Percentiles rank a stretch among this genome's conserved stretches.
phyloP scores from a whole-genome alignment of 257 asterid genomes.

The Leonotis leonurus region DNA sequence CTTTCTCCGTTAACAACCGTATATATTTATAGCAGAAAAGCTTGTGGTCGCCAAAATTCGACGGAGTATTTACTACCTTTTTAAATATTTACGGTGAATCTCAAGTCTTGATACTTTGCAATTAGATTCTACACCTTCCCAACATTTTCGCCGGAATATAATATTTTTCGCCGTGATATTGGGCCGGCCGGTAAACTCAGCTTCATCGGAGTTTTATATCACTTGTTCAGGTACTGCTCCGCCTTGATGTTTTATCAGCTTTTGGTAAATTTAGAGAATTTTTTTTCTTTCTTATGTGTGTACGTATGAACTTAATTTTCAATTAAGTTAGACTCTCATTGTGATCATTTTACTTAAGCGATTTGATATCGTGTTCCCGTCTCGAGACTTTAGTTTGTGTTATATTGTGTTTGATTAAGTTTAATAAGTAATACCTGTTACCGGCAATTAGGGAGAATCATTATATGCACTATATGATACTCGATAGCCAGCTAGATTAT shows the following conservation, averaged over 20 bases:
- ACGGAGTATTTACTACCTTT: background rate
- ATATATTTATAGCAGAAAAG: slow-evolving; percentile 9
- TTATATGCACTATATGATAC: background rate
- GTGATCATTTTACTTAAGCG: background rate
- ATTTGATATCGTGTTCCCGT: background rate
- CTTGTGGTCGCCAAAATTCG: slow-evolving; percentile 37
- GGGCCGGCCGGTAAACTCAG: background rate
- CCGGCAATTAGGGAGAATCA: background rate
- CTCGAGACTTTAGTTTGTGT: background rate
- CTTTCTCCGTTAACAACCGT: slow-evolving; percentile 5
- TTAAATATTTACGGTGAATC: slow-evolving; percentile 3
- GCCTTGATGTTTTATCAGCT: background rate
- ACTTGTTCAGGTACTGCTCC: slow-evolving; percentile 13
- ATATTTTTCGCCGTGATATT: background rate
- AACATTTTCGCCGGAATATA: slow-evolving; percentile 17
- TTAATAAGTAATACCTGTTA: background rate
- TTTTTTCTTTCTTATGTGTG: background rate
- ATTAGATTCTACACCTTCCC: slow-evolving; percentile 7
- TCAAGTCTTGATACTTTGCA: background rate
- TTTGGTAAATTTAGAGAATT: background rate
- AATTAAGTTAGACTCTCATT: background rate
- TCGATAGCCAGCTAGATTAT: background rate
- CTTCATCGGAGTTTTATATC: background rate
- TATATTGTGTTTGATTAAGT: background rate
- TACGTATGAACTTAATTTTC: background rate